Evolutionary conservation across 2,329 filamentous ascomycete genomes (phyloP), one percentile per base, ranked within the genome.

Genomic region (Niveomyces coronatus): DNA sequence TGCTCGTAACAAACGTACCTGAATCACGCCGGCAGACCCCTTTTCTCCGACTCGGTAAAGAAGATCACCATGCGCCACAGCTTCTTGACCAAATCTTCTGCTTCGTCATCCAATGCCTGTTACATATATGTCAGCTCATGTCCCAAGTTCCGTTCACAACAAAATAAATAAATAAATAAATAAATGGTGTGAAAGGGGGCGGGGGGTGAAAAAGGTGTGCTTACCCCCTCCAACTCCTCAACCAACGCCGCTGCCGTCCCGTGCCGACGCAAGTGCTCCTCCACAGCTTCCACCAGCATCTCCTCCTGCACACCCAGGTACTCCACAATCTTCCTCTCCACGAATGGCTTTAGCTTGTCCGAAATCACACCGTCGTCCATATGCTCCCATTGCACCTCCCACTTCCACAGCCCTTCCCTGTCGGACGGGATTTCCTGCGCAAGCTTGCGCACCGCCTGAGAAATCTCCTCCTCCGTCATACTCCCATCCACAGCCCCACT

Each of bases 41-140:
- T 71, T 66, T 91, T 94, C 71, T 94, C 89, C 53, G 82, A 85
- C 61, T 96, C 89, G 5, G 85, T 91, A 53, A 89, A 95, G 76
- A 95, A 96, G 53, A 96, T 94, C 41, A 95, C 79, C 86, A 96
- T 94, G 35, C 89, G 78, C 91, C 91, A 98, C 24, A 98, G 73
- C 65, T 95, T 96, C 74, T 86, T 93, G 35, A 96, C 88, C 48
- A 98, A 65, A 18, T 85, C 81, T 59, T 95, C 88, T 9, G 88
- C 87, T 55, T 96, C 91, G 53, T 98, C 91, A 54, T 95, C 91
- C 45, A 98, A 69, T 30, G 86, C 85, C 78, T 89, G 13, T 45
- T 43, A 44, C 41, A 43, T 20, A 8, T n/a, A 9, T 31, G 35
- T 37, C 9, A 14, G 35, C 45, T 65, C 51, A 16, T 26, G 31